phyloP scores from a whole-genome alignment of 306 rosid genomes.

The Dalbergia oliveri region DNA sequence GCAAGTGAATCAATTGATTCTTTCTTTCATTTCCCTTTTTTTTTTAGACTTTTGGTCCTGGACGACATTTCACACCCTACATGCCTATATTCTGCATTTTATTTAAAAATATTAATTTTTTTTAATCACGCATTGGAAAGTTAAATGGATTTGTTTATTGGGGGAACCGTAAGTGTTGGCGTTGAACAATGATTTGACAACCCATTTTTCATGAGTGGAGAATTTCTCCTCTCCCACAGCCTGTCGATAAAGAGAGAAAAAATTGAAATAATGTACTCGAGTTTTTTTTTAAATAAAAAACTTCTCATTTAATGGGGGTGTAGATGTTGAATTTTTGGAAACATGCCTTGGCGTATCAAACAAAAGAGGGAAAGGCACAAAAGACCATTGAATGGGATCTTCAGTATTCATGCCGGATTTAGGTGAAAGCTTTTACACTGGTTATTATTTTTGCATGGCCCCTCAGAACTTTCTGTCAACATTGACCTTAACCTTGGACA shows the following conservation, averaged over 20 bases:
- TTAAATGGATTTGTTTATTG: not conserved
- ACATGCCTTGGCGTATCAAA: not conserved
- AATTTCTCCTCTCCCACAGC: slow-evolving; percentile 29
- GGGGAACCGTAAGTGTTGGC: not conserved
- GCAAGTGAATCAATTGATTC: too few relatives aligned
- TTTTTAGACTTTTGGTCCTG: not conserved
- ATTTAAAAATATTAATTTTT: not conserved
- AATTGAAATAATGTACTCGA: not conserved
- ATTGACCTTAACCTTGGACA: slow-evolving; percentile 29
- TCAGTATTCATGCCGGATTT: not conserved
- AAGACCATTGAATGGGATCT: slow-evolving; percentile 23
- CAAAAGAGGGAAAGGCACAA: not conserved
- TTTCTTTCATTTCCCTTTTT: not conserved
- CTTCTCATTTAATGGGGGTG: not conserved
- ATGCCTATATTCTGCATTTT: slow-evolving; percentile 2
- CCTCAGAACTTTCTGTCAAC: not conserved
- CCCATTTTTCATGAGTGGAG: slow-evolving; percentile 22
- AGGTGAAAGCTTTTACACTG: slow-evolving; percentile 32
- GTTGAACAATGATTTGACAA: slow-evolving; percentile 46
- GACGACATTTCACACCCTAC: slow-evolving; percentile 30
- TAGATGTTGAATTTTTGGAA: slow-evolving; percentile 43
- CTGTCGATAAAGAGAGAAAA: slow-evolving; percentile 11
- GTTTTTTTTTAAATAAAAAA: not conserved
- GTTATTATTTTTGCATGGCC: not conserved
- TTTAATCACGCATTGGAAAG: slow-evolving; percentile 15